Percentiles rank a stretch among this genome's conserved stretches.
Evolutionary conservation across 2,329 filamentous ascomycete genomes (phyloP).

Genomic region (Aspergillus ochraceoroseus): DNA sequence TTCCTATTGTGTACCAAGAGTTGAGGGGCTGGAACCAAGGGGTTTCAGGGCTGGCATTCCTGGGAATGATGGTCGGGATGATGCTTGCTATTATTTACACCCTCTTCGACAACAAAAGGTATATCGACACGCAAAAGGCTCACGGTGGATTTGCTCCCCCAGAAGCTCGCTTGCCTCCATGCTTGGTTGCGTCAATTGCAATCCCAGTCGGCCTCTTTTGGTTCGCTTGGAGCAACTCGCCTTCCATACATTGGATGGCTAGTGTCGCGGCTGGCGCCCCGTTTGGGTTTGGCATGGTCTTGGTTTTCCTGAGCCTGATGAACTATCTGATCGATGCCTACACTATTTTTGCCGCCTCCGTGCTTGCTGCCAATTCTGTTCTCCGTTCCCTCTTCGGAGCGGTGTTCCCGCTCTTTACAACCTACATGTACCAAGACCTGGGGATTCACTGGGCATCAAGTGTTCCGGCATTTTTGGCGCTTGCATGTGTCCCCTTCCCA

Average conservation of each 20-base stretch:
- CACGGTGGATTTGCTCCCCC: background rate
- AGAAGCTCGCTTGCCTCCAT: slow-evolving; percentile 3
- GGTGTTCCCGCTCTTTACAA: slow-evolving; percentile 41
- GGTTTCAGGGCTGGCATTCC: background rate
- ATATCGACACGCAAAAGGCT: background rate
- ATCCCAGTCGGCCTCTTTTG: slow-evolving; percentile 11
- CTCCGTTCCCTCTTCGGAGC: slow-evolving; percentile 38
- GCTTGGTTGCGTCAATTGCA: background rate
- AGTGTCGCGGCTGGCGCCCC: slow-evolving; percentile 3
- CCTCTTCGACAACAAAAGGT: background rate
- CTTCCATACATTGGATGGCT: background rate
- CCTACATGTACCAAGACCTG: slow-evolving; percentile 35
- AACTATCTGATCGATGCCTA: slow-evolving; percentile 21
- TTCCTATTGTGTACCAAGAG: no score
- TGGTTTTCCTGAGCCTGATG: slow-evolving; percentile 18
- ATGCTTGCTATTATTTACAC: background rate
- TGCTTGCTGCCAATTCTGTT: slow-evolving; percentile 15
- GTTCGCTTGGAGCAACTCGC: slow-evolving; percentile 9
- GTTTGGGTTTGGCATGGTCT: slow-evolving; percentile 21
- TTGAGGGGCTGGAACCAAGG: background rate
- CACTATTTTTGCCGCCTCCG: slow-evolving; percentile 17
- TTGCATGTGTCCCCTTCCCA: slow-evolving; percentile 33
- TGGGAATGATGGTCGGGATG: slow-evolving; percentile 3
- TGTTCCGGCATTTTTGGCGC: slow-evolving; percentile 22
- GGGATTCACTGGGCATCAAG: slow-evolving; percentile 43